A percentile compares a stretch with the other conserved stretches of the same genome.
Evolutionary conservation across 2,329 filamentous ascomycete species (phyloP).

Genomic region (Hypomyces perniciosus): DNA sequence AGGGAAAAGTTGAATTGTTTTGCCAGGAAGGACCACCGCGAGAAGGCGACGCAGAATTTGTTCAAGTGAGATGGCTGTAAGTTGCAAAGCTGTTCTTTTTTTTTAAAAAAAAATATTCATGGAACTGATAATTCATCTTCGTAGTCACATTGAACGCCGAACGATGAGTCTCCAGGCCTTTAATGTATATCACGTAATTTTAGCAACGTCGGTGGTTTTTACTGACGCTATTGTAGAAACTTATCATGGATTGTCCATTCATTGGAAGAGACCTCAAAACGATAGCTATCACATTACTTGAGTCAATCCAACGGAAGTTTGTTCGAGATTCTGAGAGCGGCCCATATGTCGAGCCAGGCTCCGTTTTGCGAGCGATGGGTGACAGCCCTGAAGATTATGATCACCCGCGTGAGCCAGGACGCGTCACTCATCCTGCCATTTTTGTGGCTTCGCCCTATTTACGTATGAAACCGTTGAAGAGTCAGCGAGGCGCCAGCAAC

Average conservation of each 20-base stretch:
- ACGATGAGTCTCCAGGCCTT: slow-evolving; percentile 1
- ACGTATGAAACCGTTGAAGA: background rate
- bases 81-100: no score
- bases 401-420: background rate
- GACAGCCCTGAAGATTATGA: background rate
- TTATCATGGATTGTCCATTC: background rate
- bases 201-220: background rate
- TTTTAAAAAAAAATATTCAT: no score
- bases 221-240: background rate
- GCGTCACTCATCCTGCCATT: background rate
- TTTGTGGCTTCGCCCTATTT: slow-evolving; percentile 3
- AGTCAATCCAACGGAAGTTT: background rate
- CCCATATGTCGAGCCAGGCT: background rate
- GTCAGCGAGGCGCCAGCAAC: no score
- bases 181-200: background rate
- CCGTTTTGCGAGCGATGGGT: background rate
- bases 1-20: background rate
- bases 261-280: background rate
- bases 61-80: slow-evolving; percentile 2
- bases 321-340: slow-evolving; percentile 4
- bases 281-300: background rate
- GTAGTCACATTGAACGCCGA: background rate
- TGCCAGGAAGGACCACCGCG: background rate
- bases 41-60: background rate
- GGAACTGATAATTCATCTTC: no score